Evolutionary conservation across 2,329 filamentous ascomycete genomes (phyloP).

Genomic region (Alternaria sp.): DNA sequence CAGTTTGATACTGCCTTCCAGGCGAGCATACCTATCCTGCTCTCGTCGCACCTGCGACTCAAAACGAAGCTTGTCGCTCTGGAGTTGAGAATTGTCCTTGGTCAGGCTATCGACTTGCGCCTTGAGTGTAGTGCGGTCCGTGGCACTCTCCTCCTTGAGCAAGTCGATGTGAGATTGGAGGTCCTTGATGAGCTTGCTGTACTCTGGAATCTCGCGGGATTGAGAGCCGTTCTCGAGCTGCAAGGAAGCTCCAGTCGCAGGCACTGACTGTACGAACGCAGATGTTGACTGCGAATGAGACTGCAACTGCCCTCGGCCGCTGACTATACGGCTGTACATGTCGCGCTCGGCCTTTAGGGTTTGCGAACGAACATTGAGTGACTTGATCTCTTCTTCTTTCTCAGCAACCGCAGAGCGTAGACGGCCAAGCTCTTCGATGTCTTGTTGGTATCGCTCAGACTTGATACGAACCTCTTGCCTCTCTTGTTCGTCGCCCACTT

Average conservation of each 20-base stretch:
- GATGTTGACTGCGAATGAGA: constrained; percentile 39
- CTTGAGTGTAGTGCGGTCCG: constrained; percentile 82
- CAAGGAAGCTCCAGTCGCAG: constrained; percentile 14
- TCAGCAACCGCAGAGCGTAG: constrained; percentile 76
- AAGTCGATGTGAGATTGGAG: constrained; percentile 89
- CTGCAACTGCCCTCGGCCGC: constrained; percentile 72
- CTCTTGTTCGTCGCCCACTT: constrained; percentile 89
- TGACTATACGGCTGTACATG: constrained; percentile 94
- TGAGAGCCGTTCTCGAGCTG: constrained; percentile 57
- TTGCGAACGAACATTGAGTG: constrained; percentile 82
- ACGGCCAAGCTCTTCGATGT: constrained; percentile 74
- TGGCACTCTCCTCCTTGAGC: constrained; percentile 83
- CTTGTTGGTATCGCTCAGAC: constrained; percentile 62
- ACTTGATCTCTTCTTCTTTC: constrained; percentile 84
- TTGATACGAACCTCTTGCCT: constrained; percentile 80
- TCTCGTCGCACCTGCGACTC: constrained; percentile 83
- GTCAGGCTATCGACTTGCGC: constrained; percentile 84
- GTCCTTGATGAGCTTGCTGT: constrained; percentile 82
- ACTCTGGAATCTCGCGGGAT: constrained; percentile 68
- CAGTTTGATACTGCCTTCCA: constrained; percentile 85
- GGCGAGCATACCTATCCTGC: constrained; percentile 84
- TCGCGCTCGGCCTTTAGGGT: constrained; percentile 96
- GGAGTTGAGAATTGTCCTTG: constrained; percentile 80
- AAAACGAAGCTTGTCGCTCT: constrained; percentile 80
- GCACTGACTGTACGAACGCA: constrained; percentile 35